These are phyloP conservation scores for Xylaria sp. DNA, from an alignment of 2,329 filamentous ascomycete species.

Conservation along the genomic window DNA sequence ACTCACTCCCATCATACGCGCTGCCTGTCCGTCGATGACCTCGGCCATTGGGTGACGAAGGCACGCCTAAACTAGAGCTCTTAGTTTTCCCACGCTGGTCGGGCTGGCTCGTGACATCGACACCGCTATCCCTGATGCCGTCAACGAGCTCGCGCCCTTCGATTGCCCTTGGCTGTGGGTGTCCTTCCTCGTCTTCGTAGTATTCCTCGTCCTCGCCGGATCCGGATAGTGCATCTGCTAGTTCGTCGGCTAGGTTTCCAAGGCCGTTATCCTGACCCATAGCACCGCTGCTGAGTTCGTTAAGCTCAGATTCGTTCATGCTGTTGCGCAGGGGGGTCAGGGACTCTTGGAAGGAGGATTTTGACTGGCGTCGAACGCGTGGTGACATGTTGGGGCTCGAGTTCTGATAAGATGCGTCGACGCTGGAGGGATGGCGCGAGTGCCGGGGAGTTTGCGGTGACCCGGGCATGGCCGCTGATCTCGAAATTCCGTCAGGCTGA, in stretches of 20 bases:
- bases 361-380: slow-evolving; percentile 51
- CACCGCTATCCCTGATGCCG: slow-evolving; percentile 45
- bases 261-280: slow-evolving; percentile 58
- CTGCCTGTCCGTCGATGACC: slow-evolving; percentile 57
- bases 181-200: slow-evolving; percentile 45
- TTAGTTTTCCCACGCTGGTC: slow-evolving; percentile 36
- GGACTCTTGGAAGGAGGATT: slow-evolving; percentile 54
- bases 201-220: slow-evolving; percentile 63
- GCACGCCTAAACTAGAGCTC: slow-evolving; percentile 48
- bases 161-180: slow-evolving; percentile 37
- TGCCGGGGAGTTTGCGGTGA: slow-evolving; percentile 61
- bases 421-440: slow-evolving; percentile 59
- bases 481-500: too few species aligned
- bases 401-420: slow-evolving; percentile 46
- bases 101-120: slow-evolving; percentile 43
- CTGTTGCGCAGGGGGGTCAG: slow-evolving; percentile 52
- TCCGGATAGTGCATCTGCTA: slow-evolving; percentile 72
- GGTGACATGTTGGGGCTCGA: slow-evolving; percentile 49
- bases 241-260: slow-evolving; percentile 79
- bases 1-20: slow-evolving; percentile 74
- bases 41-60: slow-evolving; percentile 44
- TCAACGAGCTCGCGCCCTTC: slow-evolving; percentile 32
- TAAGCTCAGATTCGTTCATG: slow-evolving; percentile 52
- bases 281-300: slow-evolving; percentile 47
- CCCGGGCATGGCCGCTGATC: slow-evolving; percentile 42